phyloP scores from a whole-genome alignment of 768 basidiomycete species.

The Phlebiopsis gigantea region DNA sequence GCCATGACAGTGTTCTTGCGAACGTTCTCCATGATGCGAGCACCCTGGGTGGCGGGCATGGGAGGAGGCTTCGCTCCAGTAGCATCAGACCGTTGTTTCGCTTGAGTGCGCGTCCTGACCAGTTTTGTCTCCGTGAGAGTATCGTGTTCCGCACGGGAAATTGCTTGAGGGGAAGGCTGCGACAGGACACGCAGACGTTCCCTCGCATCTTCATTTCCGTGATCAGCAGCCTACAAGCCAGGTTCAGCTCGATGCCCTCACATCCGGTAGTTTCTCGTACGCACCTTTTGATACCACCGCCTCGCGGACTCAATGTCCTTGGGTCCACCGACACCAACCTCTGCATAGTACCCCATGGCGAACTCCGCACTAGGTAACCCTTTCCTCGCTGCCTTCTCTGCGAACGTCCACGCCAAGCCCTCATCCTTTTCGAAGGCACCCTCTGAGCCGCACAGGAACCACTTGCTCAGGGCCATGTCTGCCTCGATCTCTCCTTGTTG shows the following conservation, averaged over 20 bases:
- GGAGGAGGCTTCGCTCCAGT: slow-evolving; percentile 14
- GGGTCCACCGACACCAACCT: slow-evolving; percentile 81
- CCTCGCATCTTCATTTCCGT: slow-evolving; percentile 77
- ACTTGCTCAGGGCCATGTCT: slow-evolving; percentile 95
- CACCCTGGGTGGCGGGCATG: slow-evolving; percentile 30
- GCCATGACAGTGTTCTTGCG: slow-evolving; percentile 40
- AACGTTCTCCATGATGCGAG: slow-evolving; percentile 48
- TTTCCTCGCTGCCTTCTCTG: slow-evolving; percentile 76
- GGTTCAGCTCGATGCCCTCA: no score
- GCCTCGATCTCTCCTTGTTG: slow-evolving; percentile 89
- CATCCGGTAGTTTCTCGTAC: no score
- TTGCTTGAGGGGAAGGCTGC: slow-evolving; percentile 50
- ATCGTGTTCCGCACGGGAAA: slow-evolving; percentile 81
- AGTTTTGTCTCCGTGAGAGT: slow-evolving; percentile 72
- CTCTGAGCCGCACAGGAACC: slow-evolving; percentile 89
- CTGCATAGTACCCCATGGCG: slow-evolving; percentile 92
- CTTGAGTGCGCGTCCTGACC: slow-evolving; percentile 76
- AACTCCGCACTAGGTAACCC: slow-evolving; percentile 83
- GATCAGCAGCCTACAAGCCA: slow-evolving; percentile 72
- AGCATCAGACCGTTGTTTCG: slow-evolving; percentile 49
- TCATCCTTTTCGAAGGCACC: slow-evolving; percentile 85
- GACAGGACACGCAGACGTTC: slow-evolving; percentile 69
- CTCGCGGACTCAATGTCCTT: slow-evolving; percentile 60
- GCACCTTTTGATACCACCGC: slow-evolving; percentile 71
- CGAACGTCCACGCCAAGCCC: slow-evolving; percentile 79